Conservation (phyloP, 768 basidiomycete species). For the Trametes elegans region DNA sequence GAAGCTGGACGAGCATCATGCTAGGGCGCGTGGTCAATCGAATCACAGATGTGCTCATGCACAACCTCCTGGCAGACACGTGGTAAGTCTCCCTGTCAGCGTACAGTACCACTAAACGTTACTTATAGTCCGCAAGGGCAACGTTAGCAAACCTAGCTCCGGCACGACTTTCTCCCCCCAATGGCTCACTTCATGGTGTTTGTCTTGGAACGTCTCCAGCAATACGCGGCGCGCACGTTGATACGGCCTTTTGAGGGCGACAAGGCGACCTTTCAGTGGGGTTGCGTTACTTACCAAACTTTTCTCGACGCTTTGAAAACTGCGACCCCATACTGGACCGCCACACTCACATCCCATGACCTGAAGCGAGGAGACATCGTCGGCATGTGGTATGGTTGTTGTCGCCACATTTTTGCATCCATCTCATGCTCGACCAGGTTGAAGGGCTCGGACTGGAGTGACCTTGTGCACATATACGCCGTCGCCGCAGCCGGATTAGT, state of each 20-base stretch:
- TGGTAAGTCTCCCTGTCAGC: too few species aligned
- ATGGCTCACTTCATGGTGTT: conserved; percentile 16
- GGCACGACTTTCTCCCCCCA: too few species aligned
- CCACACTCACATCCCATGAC: not conserved
- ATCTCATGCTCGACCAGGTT: conserved; percentile 13
- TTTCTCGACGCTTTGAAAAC: not conserved
- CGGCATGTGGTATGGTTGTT: conserved; percentile 5
- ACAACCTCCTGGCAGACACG: too few species aligned
- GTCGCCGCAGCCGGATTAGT: conserved; percentile 26
- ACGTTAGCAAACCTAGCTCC: not conserved
- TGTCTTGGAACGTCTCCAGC: not conserved
- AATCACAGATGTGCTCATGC: too few species aligned
- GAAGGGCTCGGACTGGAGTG: conserved; percentile 25
- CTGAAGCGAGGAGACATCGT: conserved; percentile 3
- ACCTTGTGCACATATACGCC: conserved; percentile 25
- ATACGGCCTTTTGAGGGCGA: conserved; percentile 11
- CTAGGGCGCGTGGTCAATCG: too few species aligned
- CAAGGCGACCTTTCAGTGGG: not conserved
- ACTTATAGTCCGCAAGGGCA: not conserved
- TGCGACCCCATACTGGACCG: not conserved
- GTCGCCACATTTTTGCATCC: not conserved
- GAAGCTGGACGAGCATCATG: too few species aligned
- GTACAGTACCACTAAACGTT: too few species aligned
- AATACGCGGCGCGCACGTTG: not conserved
- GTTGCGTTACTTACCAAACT: conserved; percentile 3